Evolutionary conservation across 768 basidiomycete species (phyloP).

Genomic region (Boletus speciosus): DNA sequence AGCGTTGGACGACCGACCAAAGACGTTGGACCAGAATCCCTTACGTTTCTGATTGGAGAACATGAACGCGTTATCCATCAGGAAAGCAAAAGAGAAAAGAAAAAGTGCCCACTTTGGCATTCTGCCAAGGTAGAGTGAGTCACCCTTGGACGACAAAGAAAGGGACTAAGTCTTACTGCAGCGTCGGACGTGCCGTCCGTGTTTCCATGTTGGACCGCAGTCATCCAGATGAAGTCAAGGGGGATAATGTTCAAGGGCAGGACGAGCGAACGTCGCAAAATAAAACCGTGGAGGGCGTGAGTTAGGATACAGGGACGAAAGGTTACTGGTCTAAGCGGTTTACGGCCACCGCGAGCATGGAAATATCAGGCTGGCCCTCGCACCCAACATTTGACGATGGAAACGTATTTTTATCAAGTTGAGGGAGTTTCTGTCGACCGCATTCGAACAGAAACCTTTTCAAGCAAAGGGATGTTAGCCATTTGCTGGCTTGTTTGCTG

Average conservation of each 20-base stretch:
- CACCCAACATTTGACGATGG: not conserved
- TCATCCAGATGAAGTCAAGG: not conserved
- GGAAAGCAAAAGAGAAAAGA: not conserved
- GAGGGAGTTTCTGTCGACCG: not conserved
- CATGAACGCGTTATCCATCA: not conserved
- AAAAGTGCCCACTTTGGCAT: constrained; percentile 4
- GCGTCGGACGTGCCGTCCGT: not conserved
- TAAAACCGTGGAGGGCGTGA: constrained; percentile 5
- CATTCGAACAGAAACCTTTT: too few relatives aligned
- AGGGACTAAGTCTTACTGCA: not conserved
- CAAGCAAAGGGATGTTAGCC: too few relatives aligned
- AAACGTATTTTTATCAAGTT: too few relatives aligned
- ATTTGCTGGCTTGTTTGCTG: not conserved
- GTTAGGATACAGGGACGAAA: constrained; percentile 3
- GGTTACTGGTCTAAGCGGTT: not conserved
- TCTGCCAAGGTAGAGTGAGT: not conserved
- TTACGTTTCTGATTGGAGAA: constrained; percentile 12
- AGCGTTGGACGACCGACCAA: not conserved
- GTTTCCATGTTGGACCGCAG: not conserved
- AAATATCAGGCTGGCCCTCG: not conserved
- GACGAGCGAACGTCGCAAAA: not conserved
- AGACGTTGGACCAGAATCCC: constrained; percentile 13
- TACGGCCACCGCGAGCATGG: not conserved
- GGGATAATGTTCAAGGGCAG: not conserved
- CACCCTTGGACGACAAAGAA: not conserved